These are phyloP conservation scores for Alternaria sp. DNA, from an alignment of 2,329 filamentous ascomycete species.

Conservation along the genomic window DNA sequence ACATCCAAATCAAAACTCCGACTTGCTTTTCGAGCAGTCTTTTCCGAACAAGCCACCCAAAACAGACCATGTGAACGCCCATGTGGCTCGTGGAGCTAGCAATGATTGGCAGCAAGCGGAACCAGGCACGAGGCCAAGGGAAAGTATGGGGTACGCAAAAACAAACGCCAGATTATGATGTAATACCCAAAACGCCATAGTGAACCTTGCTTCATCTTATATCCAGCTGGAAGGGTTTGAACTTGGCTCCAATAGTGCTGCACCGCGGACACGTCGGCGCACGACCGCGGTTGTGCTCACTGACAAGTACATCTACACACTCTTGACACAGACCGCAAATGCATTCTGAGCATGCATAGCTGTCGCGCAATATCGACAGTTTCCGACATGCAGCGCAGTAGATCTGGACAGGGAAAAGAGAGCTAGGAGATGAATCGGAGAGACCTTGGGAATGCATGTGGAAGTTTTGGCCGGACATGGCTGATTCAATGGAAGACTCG, in stretches of 20 bases:
- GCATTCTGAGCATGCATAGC: conserved; percentile 94
- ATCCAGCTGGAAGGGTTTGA: conserved; percentile 85
- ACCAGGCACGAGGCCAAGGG: conserved; percentile 7
- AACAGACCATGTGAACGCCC: conserved; percentile 21
- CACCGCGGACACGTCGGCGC: conserved; percentile 78
- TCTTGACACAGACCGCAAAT: conserved; percentile 90
- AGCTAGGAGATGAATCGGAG: conserved; percentile 66
- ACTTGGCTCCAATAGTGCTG: conserved; percentile 77
- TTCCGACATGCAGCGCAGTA: conserved; percentile 89
- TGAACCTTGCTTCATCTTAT: conserved; percentile 64
- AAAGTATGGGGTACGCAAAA: background rate
- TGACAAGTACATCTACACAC: conserved; percentile 82
- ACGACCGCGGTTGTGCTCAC: conserved; percentile 72
- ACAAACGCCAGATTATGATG: conserved; percentile 20
- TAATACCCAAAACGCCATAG: conserved; percentile 8
- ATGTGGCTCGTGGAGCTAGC: conserved; percentile 25
- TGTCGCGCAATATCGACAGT: conserved; percentile 77
- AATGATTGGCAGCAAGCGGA: conserved; percentile 12
- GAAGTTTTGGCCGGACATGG: conserved; percentile 74
- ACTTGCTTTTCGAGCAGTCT: conserved; percentile 6
- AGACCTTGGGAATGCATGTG: conserved; percentile 61
- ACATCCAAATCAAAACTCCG: conserved; percentile 1
- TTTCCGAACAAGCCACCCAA: background rate
- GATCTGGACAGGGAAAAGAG: conserved; percentile 70
- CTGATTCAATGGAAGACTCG: conserved; percentile 73